Conservation (phyloP, 2,329 filamentous ascomycete species). For the Incumbomyces delicatus region DNA sequence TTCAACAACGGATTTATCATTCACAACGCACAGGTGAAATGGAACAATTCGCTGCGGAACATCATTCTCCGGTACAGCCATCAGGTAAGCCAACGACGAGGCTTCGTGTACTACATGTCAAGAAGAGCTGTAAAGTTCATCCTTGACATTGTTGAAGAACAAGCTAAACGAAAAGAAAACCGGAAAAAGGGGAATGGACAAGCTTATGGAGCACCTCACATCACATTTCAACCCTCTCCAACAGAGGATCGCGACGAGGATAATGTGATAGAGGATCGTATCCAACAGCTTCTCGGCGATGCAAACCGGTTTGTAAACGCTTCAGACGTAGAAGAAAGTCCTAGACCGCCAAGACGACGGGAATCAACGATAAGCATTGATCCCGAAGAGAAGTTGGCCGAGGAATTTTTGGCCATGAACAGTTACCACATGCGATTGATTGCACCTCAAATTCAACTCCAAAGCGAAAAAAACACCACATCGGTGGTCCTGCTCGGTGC, state of each 20-base stretch:
- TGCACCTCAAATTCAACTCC: conserved; percentile 92
- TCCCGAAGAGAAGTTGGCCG: conserved; percentile 62
- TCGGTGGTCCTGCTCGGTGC: conserved; percentile 93
- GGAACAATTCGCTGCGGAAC: conserved; percentile 93
- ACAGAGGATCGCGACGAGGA: conserved; percentile 48
- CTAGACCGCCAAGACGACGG: not conserved
- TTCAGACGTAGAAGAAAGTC: conserved; percentile 43
- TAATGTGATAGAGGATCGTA: conserved; percentile 68
- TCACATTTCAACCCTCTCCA: conserved; percentile 22
- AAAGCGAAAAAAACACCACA: conserved; percentile 96
- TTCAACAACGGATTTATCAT: conserved; percentile 98
- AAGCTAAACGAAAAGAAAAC: conserved; percentile 58
- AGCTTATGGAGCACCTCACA: conserved; percentile 8
- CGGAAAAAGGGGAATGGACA: conserved; percentile 16
- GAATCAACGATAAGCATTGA: conserved; percentile 26
- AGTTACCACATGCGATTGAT: conserved; percentile 92
- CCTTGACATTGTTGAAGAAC: conserved; percentile 91
- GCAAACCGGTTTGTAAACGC: conserved; percentile 71
- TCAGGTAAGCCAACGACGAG: conserved; percentile 88
- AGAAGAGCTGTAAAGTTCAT: conserved; percentile 95
- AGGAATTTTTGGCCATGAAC: conserved; percentile 83
- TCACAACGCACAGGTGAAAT: conserved; percentile 94
- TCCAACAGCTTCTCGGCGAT: conserved; percentile 75
- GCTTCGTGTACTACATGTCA: conserved; percentile 97
- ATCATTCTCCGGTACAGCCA: conserved; percentile 96